Evolutionary conservation across 495 filamentous ascomycete genomes (phyloP).

Genomic region (Aspergillus incahuasiensis): DNA sequence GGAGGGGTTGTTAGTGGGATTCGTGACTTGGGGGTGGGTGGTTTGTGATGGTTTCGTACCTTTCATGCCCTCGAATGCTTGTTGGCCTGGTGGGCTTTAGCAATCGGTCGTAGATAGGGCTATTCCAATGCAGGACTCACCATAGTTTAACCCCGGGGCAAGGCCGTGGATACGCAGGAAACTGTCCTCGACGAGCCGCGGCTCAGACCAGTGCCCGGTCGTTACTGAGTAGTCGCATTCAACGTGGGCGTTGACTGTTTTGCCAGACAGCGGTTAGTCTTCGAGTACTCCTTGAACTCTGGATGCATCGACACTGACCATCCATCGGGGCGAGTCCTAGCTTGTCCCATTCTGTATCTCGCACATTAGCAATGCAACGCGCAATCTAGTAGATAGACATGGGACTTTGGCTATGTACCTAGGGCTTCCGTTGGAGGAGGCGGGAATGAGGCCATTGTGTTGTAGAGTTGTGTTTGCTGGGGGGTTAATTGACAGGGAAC

Average conservation of each 20-base stretch:
- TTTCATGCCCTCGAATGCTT: constrained; percentile 30
- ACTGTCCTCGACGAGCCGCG: constrained; percentile 34
- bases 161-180: constrained; percentile 41
- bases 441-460: no score
- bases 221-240: background rate
- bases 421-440: no score
- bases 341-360: background rate
- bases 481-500: no score
- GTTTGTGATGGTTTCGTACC: constrained; percentile 30
- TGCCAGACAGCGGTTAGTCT: no score
- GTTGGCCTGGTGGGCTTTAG: constrained; percentile 26
- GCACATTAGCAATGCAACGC: no score
- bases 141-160: constrained; percentile 43
- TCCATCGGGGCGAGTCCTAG: background rate
- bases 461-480: no score
- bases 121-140: no score
- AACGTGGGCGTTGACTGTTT: background rate
- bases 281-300: no score
- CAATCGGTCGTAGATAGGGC: no score
- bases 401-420: no score
- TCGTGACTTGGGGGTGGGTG: background rate
- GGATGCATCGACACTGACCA: background rate
- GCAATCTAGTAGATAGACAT: no score
- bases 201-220: background rate
- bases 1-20: background rate